Evolutionary conservation across 2,329 filamentous ascomycete genomes (phyloP).

Genomic region (Aspergillus sp.): DNA sequence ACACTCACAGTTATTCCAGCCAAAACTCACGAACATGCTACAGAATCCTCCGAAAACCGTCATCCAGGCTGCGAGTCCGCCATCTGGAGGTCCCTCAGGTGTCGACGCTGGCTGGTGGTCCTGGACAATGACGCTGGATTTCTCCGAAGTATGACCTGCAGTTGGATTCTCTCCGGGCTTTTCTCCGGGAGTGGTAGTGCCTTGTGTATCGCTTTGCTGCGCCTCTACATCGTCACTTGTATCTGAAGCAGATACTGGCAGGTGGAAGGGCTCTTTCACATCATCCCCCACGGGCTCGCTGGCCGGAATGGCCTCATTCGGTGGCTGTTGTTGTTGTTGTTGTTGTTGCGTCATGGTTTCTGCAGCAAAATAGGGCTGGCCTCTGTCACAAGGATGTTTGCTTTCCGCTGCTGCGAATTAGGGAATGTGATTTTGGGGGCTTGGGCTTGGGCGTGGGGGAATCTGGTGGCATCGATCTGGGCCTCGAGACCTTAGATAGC

Average conservation of each 20-base stretch:
- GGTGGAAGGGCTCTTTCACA: background rate
- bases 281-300: background rate
- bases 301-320: background rate
- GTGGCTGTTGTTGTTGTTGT: background rate
- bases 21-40: conserved; percentile 53
- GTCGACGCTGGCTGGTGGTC: conserved; percentile 11
- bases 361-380: background rate
- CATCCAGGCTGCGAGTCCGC: conserved; percentile 35
- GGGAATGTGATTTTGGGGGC: background rate
- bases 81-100: conserved; percentile 30
- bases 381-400: background rate
- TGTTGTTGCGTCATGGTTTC: background rate
- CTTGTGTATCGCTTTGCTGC: background rate
- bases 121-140: conserved; percentile 7
- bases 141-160: conserved; percentile 4
- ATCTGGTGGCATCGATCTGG: background rate
- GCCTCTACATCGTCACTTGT: background rate
- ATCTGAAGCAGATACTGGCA: background rate
- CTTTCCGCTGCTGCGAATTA: background rate
- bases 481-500: background rate
- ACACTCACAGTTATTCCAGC: conserved; percentile 51
- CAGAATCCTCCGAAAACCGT: conserved; percentile 54
- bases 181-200: background rate
- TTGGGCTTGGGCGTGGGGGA: background rate
- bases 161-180: conserved; percentile 7